Conservation (phyloP, 78 protist genomes). For the Blattamonas nauphoetae region DNA sequence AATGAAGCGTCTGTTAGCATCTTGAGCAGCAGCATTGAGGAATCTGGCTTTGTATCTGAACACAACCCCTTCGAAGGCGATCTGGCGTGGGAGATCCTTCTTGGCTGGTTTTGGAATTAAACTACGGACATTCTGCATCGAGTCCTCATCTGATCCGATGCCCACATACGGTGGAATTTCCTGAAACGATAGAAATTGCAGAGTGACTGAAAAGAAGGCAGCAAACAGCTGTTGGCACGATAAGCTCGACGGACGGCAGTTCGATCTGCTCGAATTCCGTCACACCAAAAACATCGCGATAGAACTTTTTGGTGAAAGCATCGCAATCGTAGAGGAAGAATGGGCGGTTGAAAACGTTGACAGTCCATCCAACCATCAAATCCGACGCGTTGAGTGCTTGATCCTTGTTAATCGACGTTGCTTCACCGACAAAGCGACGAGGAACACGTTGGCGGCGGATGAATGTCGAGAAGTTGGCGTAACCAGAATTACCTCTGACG, state of each 20-base stretch:
- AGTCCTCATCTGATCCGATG: slow-evolving; percentile 44
- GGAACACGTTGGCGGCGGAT: background rate
- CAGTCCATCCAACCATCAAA: background rate
- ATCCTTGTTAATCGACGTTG: background rate
- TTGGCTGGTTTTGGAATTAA: slow-evolving; percentile 19
- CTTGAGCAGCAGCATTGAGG: background rate
- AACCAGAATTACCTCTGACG: slow-evolving; percentile 42
- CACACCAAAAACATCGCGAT: slow-evolving; percentile 1
- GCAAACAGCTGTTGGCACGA: background rate
- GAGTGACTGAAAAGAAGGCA: background rate
- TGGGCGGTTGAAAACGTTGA: background rate
- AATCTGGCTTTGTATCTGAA: slow-evolving; percentile 38
- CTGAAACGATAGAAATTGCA: background rate
- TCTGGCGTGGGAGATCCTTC: slow-evolving; percentile 9
- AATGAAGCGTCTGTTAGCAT: slow-evolving; percentile 40
- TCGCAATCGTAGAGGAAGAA: slow-evolving; percentile 26
- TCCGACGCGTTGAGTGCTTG: background rate
- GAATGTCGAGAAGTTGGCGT: background rate
- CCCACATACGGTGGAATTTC: slow-evolving; percentile 25
- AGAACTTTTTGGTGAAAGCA: slow-evolving; percentile 28
- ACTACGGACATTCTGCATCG: background rate
- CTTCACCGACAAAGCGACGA: background rate
- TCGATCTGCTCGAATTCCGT: background rate
- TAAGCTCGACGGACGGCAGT: background rate
- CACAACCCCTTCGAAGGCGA: slow-evolving; percentile 25